A percentile compares a stretch with the other conserved stretches of the same genome.
phyloP scores from a whole-genome alignment of 345 rosid species.

The Heritiera fomes region DNA sequence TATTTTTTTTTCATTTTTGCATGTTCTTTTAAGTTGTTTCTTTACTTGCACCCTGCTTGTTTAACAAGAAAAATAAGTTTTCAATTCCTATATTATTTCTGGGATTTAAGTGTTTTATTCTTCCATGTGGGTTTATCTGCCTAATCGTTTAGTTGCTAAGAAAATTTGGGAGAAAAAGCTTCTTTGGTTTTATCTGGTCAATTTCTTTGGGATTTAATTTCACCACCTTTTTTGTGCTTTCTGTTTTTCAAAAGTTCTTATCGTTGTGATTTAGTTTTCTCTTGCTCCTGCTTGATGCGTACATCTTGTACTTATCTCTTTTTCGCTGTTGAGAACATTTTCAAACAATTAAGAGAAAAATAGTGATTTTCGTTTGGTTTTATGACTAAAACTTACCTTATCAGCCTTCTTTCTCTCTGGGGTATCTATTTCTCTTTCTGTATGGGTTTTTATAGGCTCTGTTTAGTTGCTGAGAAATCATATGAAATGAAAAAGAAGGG shows the following conservation, averaged over 20 bases:
- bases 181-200: neutral
- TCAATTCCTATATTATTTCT: neutral
- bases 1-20: neutral
- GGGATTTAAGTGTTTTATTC: neutral
- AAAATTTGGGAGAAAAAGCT: neutral
- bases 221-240: neutral
- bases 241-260: neutral
- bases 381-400: neutral
- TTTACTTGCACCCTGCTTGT: neutral
- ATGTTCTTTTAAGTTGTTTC: neutral
- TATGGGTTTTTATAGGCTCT: no score
- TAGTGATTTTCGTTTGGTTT: neutral
- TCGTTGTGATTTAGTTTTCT: neutral
- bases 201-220: neutral
- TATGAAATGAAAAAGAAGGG: neutral
- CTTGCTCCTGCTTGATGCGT: neutral
- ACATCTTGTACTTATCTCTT: neutral
- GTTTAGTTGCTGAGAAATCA: neutral
- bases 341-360: neutral
- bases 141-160: neutral
- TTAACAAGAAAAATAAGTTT: neutral
- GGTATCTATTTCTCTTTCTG: no score
- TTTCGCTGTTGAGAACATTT: neutral
- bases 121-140: neutral
- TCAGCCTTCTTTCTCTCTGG: no score